Conservation (phyloP, 129 eudicot genomes). For the Dittrichia graveolens region DNA sequence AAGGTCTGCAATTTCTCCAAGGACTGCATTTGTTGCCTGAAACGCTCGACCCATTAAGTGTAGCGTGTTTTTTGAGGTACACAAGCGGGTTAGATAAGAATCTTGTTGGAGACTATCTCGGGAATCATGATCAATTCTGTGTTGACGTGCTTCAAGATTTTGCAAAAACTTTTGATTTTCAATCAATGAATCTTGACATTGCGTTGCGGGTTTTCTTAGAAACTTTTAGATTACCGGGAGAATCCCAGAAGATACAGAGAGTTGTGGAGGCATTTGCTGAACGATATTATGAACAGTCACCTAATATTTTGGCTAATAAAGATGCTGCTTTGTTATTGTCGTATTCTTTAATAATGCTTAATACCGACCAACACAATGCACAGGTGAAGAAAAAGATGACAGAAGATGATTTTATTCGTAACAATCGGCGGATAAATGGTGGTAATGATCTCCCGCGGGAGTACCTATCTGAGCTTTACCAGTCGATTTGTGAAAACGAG, state of each 20-base stretch:
- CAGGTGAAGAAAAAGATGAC: slow-evolving; percentile 92
- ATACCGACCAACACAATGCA: slow-evolving; percentile 80
- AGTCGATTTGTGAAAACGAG: slow-evolving; percentile 67
- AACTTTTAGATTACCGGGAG: slow-evolving; percentile 87
- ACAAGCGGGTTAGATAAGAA: slow-evolving; percentile 72
- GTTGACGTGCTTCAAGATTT: slow-evolving; percentile 83
- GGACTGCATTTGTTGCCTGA: slow-evolving; percentile 59
- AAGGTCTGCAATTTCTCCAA: slow-evolving; percentile 81
- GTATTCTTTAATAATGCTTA: slow-evolving; percentile 82
- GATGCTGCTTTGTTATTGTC: slow-evolving; percentile 74
- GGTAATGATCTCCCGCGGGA: slow-evolving; percentile 82
- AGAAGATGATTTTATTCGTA: slow-evolving; percentile 78
- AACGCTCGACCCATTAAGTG: slow-evolving; percentile 56
- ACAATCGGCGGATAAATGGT: slow-evolving; percentile 70
- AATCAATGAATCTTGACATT: slow-evolving; percentile 67
- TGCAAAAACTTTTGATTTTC: slow-evolving; percentile 73
- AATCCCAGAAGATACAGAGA: slow-evolving; percentile 84
- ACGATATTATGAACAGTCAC: slow-evolving; percentile 70
- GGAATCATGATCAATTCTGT: slow-evolving; percentile 73
- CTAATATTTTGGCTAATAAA: slow-evolving; percentile 56
- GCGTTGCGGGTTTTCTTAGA: slow-evolving; percentile 80
- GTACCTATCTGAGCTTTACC: slow-evolving; percentile 60
- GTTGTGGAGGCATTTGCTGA: slow-evolving; percentile 89
- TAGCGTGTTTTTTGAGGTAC: slow-evolving; percentile 71
- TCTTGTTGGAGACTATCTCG: slow-evolving; percentile 78